phyloP scores from a whole-genome alignment of 495 filamentous ascomycete species.

The Talaromyces thailandensis region DNA sequence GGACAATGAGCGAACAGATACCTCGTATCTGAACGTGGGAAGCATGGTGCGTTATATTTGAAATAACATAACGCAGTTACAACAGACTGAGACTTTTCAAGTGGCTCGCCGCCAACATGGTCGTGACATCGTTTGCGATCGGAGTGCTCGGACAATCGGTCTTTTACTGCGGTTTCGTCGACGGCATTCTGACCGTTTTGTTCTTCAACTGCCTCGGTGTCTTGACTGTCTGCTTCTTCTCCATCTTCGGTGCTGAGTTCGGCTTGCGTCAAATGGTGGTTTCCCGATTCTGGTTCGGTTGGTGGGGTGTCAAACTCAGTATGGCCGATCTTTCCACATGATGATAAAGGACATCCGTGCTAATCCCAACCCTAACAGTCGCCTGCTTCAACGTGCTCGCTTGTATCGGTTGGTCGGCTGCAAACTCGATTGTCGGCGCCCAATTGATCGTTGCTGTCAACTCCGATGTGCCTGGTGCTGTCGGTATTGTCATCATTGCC shows the following conservation, averaged over 20 bases:
- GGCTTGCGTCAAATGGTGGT: constrained; percentile 81
- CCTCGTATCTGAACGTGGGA: constrained; percentile 56
- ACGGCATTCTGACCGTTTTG: constrained; percentile 65
- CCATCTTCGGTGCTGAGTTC: constrained; percentile 67
- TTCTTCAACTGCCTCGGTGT: constrained; percentile 74
- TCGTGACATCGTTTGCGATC: constrained; percentile 73
- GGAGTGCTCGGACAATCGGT: constrained; percentile 60
- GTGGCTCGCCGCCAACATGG: constrained; percentile 84
- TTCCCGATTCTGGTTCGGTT: constrained; percentile 77
- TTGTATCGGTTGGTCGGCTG: constrained; percentile 68
- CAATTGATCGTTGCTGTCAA: constrained; percentile 76
- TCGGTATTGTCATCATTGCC: constrained; percentile 71
- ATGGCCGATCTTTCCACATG: constrained; percentile 6
- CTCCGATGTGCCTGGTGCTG: constrained; percentile 56
- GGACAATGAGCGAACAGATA: constrained; percentile 60
- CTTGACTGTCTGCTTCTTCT: constrained; percentile 70
- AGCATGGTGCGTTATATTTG: constrained; percentile 54
- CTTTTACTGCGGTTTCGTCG: constrained; percentile 64
- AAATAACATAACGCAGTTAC: background rate
- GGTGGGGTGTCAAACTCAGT: constrained; percentile 62
- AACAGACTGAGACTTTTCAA: constrained; percentile 18
- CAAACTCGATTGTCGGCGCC: constrained; percentile 76
- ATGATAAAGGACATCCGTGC: background rate
- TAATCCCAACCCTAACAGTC: constrained; percentile 29
- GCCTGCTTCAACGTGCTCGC: constrained; percentile 69